Evolutionary conservation across 1,139 yeast genomes (phyloP).

Genomic region (Scheffersomyces lignicola): DNA sequence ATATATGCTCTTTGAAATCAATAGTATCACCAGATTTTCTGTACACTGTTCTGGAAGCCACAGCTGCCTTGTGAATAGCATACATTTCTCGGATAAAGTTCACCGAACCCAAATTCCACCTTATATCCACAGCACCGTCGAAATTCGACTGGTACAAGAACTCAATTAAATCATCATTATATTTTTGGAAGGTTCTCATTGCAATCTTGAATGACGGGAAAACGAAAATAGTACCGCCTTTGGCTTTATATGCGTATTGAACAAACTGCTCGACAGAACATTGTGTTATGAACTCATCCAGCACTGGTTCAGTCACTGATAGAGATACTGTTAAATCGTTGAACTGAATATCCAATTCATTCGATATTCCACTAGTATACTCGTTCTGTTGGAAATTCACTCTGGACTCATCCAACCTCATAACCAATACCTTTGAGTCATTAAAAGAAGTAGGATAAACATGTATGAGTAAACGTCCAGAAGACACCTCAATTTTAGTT

Average conservation of each 20-base stretch:
- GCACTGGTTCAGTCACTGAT: conserved; percentile 49
- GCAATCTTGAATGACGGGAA: conserved; percentile 74
- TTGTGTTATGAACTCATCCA: conserved; percentile 42
- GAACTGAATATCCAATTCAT: conserved; percentile 52
- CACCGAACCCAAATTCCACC: conserved; percentile 94
- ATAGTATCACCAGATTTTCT: conserved; percentile 16
- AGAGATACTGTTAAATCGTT: conserved; percentile 66
- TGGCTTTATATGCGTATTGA: conserved; percentile 54
- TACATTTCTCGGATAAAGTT: conserved; percentile 88
- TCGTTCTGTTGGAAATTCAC: conserved; percentile 65
- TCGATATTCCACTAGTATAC: conserved; percentile 47
- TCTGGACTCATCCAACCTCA: conserved; percentile 57
- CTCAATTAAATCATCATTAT: conserved; percentile 52
- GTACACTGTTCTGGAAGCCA: conserved; percentile 37
- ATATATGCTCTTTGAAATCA: conserved; percentile 18
- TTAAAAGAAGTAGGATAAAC: conserved; percentile 76
- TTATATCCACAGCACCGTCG: conserved; percentile 86
- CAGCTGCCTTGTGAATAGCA: conserved; percentile 57
- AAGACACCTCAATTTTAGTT: conserved; percentile 62
- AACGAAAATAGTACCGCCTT: conserved; percentile 77
- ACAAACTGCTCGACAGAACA: conserved; percentile 58
- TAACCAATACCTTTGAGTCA: conserved; percentile 71
- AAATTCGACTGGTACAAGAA: conserved; percentile 69
- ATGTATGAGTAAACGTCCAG: conserved; percentile 58
- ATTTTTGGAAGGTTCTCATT: conserved; percentile 73